phyloP scores from a whole-genome alignment of 2,329 filamentous ascomycete species.

The Sporothrix brasiliensis region DNA sequence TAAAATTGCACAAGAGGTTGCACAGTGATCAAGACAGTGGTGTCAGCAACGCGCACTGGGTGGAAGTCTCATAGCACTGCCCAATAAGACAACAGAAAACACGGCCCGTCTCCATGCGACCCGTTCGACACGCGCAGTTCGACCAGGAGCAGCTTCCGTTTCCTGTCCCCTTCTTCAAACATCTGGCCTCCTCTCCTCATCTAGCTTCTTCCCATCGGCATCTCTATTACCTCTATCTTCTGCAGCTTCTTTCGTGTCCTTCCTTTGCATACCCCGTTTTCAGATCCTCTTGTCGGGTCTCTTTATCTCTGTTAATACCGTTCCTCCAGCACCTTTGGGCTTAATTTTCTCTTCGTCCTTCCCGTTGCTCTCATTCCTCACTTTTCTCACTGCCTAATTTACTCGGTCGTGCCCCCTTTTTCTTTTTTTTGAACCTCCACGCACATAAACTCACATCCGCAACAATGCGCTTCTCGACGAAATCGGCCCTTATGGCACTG shows the following conservation, averaged over 20 bases:
- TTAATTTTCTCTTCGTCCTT: constrained; percentile 18
- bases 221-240: constrained; percentile 16
- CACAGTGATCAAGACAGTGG: constrained; percentile 5
- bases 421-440: not conserved
- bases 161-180: constrained; percentile 22
- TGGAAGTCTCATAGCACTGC: constrained; percentile 5
- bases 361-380: constrained; percentile 5
- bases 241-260: constrained; percentile 27
- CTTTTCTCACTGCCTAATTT: constrained; percentile 3
- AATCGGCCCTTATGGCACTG: constrained; percentile 56
- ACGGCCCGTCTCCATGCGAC: constrained; percentile 12
- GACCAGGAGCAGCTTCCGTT: constrained; percentile 5
- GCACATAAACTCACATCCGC: not conserved
- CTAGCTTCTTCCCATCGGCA: constrained; percentile 16
- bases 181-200: constrained; percentile 23
- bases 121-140: constrained; percentile 23
- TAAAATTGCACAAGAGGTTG: constrained; percentile 10
- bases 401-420: not conserved
- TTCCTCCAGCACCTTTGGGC: constrained; percentile 14
- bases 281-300: not conserved
- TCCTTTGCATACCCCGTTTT: constrained; percentile 26
- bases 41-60: constrained; percentile 13
- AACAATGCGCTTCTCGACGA: constrained; percentile 61
- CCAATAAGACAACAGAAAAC: constrained; percentile 23
- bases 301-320: constrained; percentile 9